phyloP scores from a whole-genome alignment of 306 rosid genomes.

The Ormosia semicastrata region DNA sequence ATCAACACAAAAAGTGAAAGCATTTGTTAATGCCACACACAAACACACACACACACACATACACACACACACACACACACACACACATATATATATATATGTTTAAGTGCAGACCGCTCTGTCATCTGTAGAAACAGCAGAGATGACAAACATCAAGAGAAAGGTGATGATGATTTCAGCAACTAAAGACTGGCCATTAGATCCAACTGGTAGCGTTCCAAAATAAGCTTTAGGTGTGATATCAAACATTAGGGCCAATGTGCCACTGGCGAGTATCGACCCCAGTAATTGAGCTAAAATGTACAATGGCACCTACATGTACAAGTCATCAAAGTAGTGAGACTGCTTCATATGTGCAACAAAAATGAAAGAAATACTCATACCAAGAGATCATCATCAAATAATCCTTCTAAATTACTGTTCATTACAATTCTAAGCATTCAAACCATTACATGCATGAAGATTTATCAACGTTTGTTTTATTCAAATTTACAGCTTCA shows the following conservation, averaged over 20 bases:
- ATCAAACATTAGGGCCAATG: slow-evolving; percentile 26
- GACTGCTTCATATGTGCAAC: neutral
- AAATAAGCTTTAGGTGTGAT: slow-evolving; percentile 23
- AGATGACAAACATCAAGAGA: slow-evolving; percentile 53
- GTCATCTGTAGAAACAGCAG: slow-evolving; percentile 45
- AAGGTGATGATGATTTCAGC: slow-evolving; percentile 53
- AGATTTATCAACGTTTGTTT: neutral
- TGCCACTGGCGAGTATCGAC: slow-evolving; percentile 28
- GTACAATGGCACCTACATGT: slow-evolving; percentile 43
- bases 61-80: too few species aligned
- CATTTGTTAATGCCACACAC: neutral
- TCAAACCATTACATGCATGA: neutral
- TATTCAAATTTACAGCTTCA: neutral
- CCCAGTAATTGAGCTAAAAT: slow-evolving; percentile 42
- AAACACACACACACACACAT: too few species aligned
- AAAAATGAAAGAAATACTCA: neutral
- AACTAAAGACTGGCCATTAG: slow-evolving; percentile 43
- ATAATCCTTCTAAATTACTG: neutral
- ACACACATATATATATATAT: too few species aligned
- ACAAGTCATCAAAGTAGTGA: neutral
- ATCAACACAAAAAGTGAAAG: neutral
- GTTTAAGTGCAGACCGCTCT: slow-evolving; percentile 41
- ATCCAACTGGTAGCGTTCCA: slow-evolving; percentile 52
- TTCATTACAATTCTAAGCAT: neutral
- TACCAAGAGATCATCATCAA: neutral